Evolutionary conservation across 306 rosid species (phyloP).

Genomic region (Trichosanthes truncata): DNA sequence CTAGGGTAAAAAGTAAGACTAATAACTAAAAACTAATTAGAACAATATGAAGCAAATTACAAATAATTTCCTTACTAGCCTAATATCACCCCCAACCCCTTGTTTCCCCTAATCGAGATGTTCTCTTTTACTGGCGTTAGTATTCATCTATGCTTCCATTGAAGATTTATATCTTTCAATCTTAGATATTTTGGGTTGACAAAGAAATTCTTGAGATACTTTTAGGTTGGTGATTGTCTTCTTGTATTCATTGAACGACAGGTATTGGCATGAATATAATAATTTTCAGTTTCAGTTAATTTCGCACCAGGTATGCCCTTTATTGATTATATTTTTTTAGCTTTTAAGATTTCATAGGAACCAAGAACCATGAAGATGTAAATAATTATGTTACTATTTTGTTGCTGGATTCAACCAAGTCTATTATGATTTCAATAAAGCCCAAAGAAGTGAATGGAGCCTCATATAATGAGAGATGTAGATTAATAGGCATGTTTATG

Average conservation of each 20-base stretch:
- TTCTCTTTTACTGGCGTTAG: neutral
- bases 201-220: conserved; percentile 17
- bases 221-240: conserved; percentile 10
- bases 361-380: neutral
- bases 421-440: neutral
- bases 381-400: neutral
- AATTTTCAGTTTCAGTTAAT: conserved; percentile 91
- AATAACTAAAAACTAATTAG: neutral
- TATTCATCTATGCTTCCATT: neutral
- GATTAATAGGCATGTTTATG: neutral
- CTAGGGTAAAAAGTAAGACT: neutral
- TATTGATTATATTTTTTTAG: neutral
- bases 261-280: conserved; percentile 97
- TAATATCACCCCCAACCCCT: neutral
- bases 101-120: neutral
- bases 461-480: neutral
- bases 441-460: neutral
- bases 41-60: neutral
- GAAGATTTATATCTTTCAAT: neutral
- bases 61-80: neutral
- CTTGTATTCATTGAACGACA: conserved; percentile 27
- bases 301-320: conserved; percentile 66
- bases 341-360: neutral
- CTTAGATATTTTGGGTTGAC: neutral
- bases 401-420: conserved; percentile 3